Evolutionary conservation across 164 flowering plant genomes (phyloP).

Genomic region (Houttuynia cordata): DNA sequence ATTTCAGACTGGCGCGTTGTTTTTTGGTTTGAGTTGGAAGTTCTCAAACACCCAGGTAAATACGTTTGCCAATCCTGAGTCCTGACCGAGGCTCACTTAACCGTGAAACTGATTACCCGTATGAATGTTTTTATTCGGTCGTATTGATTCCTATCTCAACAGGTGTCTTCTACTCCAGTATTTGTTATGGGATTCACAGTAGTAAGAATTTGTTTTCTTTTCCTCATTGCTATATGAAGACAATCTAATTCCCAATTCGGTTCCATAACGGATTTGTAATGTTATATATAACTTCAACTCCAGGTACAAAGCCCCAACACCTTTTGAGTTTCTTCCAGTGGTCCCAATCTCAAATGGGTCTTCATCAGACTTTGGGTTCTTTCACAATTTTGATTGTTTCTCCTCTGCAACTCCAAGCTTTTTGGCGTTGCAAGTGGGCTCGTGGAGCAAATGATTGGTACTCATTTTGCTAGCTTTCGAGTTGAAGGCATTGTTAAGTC

Average conservation of each 20-base stretch:
- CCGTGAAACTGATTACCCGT: too few species aligned
- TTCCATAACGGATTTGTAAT: not conserved
- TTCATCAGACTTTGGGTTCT: slow-evolving; percentile 29
- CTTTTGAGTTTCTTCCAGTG: slow-evolving; percentile 57
- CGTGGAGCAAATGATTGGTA: slow-evolving; percentile 26
- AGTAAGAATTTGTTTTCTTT: too few species aligned
- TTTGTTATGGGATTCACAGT: too few species aligned
- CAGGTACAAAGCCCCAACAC: slow-evolving; percentile 18
- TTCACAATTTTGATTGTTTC: slow-evolving; percentile 35
- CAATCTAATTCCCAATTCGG: not conserved
- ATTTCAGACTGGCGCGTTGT: too few species aligned
- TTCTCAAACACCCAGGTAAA: too few species aligned
- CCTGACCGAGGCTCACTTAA: too few species aligned
- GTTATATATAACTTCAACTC: not conserved
- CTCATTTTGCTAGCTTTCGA: slow-evolving; percentile 11
- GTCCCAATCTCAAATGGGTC: slow-evolving; percentile 27
- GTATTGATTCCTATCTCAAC: too few species aligned
- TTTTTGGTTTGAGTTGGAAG: too few species aligned
- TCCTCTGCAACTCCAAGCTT: slow-evolving; percentile 30
- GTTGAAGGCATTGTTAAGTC: slow-evolving; percentile 21
- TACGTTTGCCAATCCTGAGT: too few species aligned
- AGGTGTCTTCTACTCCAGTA: too few species aligned
- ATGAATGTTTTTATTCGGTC: too few species aligned
- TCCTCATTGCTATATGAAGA: not conserved
- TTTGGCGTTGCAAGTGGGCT: slow-evolving; percentile 29